A percentile compares a stretch with the other conserved stretches of the same genome.
phyloP scores from a whole-genome alignment of 768 basidiomycete species.

The Tephrocybe rancida region DNA sequence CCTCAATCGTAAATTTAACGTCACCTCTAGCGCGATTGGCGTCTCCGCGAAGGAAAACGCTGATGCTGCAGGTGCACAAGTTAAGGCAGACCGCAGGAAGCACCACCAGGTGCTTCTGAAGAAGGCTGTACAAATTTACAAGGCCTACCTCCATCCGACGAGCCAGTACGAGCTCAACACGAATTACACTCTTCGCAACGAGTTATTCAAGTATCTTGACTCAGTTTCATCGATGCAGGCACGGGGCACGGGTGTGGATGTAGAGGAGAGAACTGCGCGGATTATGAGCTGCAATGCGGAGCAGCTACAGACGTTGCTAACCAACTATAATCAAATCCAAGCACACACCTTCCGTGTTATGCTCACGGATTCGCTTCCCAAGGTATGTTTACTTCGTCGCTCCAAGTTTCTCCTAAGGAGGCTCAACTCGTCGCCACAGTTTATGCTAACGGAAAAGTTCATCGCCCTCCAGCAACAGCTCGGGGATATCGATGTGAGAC shows the following conservation, averaged over 20 bases:
- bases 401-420: not conserved
- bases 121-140: constrained; percentile 15
- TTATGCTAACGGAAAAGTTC: constrained; percentile 14
- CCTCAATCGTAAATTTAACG: constrained; percentile 15
- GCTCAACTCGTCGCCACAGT: constrained; percentile 3
- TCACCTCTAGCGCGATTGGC: constrained; percentile 15
- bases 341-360: constrained; percentile 17
- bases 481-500: constrained; percentile 2
- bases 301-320: constrained; percentile 11
- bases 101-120: constrained; percentile 13
- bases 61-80: not conserved
- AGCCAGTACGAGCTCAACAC: constrained; percentile 18
- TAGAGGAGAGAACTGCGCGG: constrained; percentile 6
- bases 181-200: constrained; percentile 13
- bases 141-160: constrained; percentile 15
- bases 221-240: not conserved
- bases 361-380: constrained; percentile 18
- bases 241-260: not conserved
- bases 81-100: constrained; percentile 10
- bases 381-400: constrained; percentile 1
- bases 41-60: not conserved
- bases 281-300: constrained; percentile 14
- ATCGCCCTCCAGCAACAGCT: constrained; percentile 5
- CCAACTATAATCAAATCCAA: constrained; percentile 14
- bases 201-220: constrained; percentile 15